Percentiles rank a stretch among this genome's conserved stretches.
Conservation (phyloP, 2,329 filamentous ascomycete species). For the Penicillium sp. region DNA sequence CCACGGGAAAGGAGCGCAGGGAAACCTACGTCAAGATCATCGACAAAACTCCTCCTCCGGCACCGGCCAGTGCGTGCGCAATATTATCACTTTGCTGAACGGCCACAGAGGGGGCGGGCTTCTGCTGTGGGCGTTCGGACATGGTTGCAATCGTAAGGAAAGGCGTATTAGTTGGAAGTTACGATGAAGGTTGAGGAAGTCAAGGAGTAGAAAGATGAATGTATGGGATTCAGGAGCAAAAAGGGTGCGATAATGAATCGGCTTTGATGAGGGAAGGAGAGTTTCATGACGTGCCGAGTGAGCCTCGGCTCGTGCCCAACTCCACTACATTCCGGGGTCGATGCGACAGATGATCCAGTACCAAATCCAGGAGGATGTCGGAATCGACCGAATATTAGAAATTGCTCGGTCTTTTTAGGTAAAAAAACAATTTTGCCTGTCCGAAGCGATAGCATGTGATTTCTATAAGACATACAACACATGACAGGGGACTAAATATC, state of each 20-base stretch:
- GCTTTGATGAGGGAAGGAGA: slow-evolving; percentile 22
- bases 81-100: slow-evolving; percentile 93
- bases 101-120: slow-evolving; percentile 59
- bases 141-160: slow-evolving; percentile 25
- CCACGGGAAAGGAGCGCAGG: not conserved
- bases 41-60: slow-evolving; percentile 89
- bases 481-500: not conserved
- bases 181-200: not conserved
- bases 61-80: slow-evolving; percentile 88
- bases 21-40: slow-evolving; percentile 82
- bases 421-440: not conserved
- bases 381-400: not conserved
- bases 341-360: not conserved
- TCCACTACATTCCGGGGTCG: slow-evolving; percentile 8
- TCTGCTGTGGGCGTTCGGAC: slow-evolving; percentile 41
- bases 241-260: slow-evolving; percentile 32
- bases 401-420: not conserved
- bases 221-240: slow-evolving; percentile 9
- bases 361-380: not conserved
- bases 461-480: not conserved
- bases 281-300: slow-evolving; percentile 40
- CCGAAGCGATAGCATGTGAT: not conserved
- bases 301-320: slow-evolving; percentile 33
- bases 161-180: not conserved
- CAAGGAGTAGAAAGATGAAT: slow-evolving; percentile 5